A percentile compares a stretch with the other conserved stretches of the same genome.
Evolutionary conservation across 1,284 basidiomycete species (phyloP).

Genomic region (Xerocomus minutiporus): DNA sequence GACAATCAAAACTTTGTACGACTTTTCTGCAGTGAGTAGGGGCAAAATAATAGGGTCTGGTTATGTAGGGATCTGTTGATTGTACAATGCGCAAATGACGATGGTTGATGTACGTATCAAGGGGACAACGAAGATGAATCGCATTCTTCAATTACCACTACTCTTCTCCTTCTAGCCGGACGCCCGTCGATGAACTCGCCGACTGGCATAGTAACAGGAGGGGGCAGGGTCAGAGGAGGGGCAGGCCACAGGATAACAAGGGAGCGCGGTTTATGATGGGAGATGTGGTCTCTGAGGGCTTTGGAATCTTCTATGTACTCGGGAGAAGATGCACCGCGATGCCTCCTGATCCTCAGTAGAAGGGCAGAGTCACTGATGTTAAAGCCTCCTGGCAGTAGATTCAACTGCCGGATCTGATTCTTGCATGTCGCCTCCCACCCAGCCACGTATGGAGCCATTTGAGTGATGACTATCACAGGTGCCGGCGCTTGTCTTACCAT

Average conservation of each 20-base stretch:
- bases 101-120: too few relatives aligned
- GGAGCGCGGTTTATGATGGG: neutral
- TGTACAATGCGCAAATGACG: too few relatives aligned
- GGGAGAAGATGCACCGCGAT: neutral
- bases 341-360: neutral
- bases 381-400: neutral
- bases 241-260: too few relatives aligned
- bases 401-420: neutral
- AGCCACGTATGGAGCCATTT: neutral
- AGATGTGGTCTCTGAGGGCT: neutral
- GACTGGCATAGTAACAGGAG: neutral
- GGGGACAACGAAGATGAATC: neutral
- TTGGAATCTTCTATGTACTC: neutral
- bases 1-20: too few relatives aligned
- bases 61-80: too few relatives aligned
- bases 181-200: too few relatives aligned
- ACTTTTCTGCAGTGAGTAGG: too few relatives aligned
- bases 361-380: neutral
- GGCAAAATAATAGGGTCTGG: too few relatives aligned
- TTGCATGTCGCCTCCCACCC: neutral
- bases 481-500: neutral
- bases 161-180: neutral
- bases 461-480: neutral
- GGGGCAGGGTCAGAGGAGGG: neutral
- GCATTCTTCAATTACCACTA: neutral